Base-by-base conservation (phyloP, 2,329 filamentous ascomycete genomes). In the Aotearoamyces nothofagi region DNA sequence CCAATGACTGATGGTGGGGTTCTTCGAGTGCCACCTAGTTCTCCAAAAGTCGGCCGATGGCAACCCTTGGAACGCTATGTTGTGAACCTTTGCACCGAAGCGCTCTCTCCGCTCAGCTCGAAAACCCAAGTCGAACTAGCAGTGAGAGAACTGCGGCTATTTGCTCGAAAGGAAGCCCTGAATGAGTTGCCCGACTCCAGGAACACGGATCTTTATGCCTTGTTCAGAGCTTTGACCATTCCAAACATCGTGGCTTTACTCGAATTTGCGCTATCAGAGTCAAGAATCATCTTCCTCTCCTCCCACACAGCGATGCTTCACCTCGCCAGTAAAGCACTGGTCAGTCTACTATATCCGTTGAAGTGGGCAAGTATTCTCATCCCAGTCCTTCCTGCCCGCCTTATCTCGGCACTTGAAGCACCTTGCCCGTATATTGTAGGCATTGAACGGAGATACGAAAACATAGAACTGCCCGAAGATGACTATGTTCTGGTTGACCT, bases 351-450 rank as follows among this genome's bases (percentile, higher is more conserved):
- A 12, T 98, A 93, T 50, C 87, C 86, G 5, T 60, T 96, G 29
- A 79, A 83, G 39, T 96, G 90, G 87, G 72, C 81, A 3, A 92
- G 86, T 42, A 83, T 96, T 27, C 84, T 93, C 49, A 94, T 96
- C 38, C 87, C 87, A 2, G 67, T 96, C 17, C 65, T 98, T 6
- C 87, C 87, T 5, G 81, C 83, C 6, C 73, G 87, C 19, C 61
- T 98, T 13, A 65, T 98, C 7, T 86, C 90, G 30, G 87, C 84
- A 3, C 66, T 98, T 11, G 90, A 96, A 44, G 87, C 87, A 1
- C 87, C 87, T 3, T 96, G 90, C 43, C 90, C 90, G 1, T 98
- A 96, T 45, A 93, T 98, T 40, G 83, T 96, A 24, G 90, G 90
- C 27, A 82, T 98, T 33, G 90, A 98, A 56, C 71, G 86, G 40